Evolutionary conservation across 2,329 filamentous ascomycete genomes (phyloP).

Genomic region (Colletotrichum salicis): DNA sequence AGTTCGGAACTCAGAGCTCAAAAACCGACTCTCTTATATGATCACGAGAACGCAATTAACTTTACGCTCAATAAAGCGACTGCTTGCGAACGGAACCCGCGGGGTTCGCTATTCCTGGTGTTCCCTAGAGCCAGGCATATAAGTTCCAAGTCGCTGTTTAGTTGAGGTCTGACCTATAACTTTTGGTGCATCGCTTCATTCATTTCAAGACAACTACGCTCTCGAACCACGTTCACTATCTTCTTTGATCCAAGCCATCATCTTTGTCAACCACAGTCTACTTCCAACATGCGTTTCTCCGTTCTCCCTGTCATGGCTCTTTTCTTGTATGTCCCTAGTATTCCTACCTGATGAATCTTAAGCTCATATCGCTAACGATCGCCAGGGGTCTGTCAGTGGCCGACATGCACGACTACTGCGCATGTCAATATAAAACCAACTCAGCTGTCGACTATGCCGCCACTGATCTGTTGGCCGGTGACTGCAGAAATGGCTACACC

Average conservation of each 20-base stretch:
- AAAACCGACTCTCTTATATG: too few relatives aligned
- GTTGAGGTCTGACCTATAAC: background rate
- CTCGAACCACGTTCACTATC: background rate
- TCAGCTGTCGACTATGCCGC: background rate
- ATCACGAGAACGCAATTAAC: background rate
- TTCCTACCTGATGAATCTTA: background rate
- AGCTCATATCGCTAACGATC: background rate
- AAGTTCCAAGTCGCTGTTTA: background rate
- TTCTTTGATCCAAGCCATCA: background rate
- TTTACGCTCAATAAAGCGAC: background rate
- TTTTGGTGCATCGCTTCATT: background rate
- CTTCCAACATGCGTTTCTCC: background rate
- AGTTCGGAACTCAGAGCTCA: background rate
- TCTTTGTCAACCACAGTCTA: background rate
- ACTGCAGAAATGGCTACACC: background rate
- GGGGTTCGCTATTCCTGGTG: background rate
- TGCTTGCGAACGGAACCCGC: background rate
- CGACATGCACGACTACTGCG: background rate
- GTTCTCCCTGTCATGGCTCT: background rate
- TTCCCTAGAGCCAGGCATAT: background rate
- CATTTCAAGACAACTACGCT: background rate
- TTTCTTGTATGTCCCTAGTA: background rate
- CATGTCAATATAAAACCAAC: background rate
- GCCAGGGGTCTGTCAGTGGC: background rate
- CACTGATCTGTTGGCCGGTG: background rate